Evolutionary conservation across 2,329 filamentous ascomycete species (phyloP), one percentile per base, ranked within the genome.

Genomic region (Helotiales sp.): DNA sequence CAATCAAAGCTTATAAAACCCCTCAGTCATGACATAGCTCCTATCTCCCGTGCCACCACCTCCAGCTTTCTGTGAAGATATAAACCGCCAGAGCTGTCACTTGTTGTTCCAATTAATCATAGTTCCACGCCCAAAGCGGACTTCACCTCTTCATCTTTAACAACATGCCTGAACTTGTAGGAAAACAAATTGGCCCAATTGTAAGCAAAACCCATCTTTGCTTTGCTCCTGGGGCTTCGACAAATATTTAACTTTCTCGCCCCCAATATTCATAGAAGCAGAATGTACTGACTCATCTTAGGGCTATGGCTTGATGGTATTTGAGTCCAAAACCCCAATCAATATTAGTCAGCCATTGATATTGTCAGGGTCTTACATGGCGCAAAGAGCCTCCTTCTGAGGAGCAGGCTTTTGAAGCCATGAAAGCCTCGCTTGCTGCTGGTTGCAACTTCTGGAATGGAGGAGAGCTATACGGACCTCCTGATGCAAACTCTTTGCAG

Each of bases 361-460:
- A 44, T 22, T n/a, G 6, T 29, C 24, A 24, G 66, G 71, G 72
- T 38, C 63, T 73, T 38, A 73, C 72, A 25, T 72, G 69, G 70
- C 66, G 70, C 5, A 55, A 60, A 19, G 25, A 63, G 1, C 63
- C 64, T 15, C 70, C 71, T 9, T 69, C 79, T 2, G 67, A 79
- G 13, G 77, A 82, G 31, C 73, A 81, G 60, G 74, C 79, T 34
- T 78, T 86, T 60, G 78, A 78, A 42, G 79, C 82, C 10, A 76
- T 89, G 72, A 80, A 80, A 63, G 76, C 80, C 17, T 75, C 84
- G 5, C 69, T 86, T 12, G 63, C 72, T 24, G 69, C 69, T 10
- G 76, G 78, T 1, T 73, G 72, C 66, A 79, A 73, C 60, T 74
- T 80, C 55, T 88, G 85, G 84, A 88, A 87, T 65, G 84, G 77